These are phyloP conservation scores for Debaryomyces prosopidis DNA, from an alignment of 805 yeast species.

Conservation along the genomic window DNA sequence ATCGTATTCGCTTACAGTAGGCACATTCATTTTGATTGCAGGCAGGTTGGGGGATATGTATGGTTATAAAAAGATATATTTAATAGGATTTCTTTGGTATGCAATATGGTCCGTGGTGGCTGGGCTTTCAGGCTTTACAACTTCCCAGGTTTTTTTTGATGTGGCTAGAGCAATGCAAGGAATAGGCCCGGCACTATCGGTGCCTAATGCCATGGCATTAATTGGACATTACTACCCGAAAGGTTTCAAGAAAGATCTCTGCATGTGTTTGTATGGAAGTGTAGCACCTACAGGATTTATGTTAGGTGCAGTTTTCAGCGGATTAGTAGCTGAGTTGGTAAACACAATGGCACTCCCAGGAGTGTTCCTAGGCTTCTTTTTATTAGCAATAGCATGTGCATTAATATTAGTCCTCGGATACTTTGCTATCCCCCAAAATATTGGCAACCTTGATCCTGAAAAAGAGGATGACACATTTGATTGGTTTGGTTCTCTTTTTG, in stretches of 20 bases:
- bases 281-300: slow-evolving; percentile 36
- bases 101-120: slow-evolving; percentile 22
- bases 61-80: slow-evolving; percentile 31
- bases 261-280: slow-evolving; percentile 32
- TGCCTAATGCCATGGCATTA: slow-evolving; percentile 36
- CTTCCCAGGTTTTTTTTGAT: slow-evolving; percentile 24
- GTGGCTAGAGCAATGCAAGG: slow-evolving; percentile 35
- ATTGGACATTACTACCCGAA: slow-evolving; percentile 31
- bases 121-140: slow-evolving; percentile 28
- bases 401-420: slow-evolving; percentile 15
- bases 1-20: slow-evolving; percentile 33
- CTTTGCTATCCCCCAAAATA: slow-evolving; percentile 28
- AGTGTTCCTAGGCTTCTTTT: slow-evolving; percentile 36
- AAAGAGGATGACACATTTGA: slow-evolving; percentile 20
- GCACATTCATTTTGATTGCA: slow-evolving; percentile 33
- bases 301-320: slow-evolving; percentile 28
- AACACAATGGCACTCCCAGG: neutral
- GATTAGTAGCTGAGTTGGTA: slow-evolving; percentile 19
- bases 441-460: slow-evolving; percentile 14
- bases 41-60: slow-evolving; percentile 37
- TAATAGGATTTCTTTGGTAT: slow-evolving; percentile 24
- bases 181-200: slow-evolving; percentile 33
- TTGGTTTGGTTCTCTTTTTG: slow-evolving; percentile 43
- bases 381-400: slow-evolving; percentile 20
- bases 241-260: slow-evolving; percentile 17